These are phyloP conservation scores for Nematodospora valgi DNA, from an alignment of 805 yeast genomes.

Conservation along the genomic window DNA sequence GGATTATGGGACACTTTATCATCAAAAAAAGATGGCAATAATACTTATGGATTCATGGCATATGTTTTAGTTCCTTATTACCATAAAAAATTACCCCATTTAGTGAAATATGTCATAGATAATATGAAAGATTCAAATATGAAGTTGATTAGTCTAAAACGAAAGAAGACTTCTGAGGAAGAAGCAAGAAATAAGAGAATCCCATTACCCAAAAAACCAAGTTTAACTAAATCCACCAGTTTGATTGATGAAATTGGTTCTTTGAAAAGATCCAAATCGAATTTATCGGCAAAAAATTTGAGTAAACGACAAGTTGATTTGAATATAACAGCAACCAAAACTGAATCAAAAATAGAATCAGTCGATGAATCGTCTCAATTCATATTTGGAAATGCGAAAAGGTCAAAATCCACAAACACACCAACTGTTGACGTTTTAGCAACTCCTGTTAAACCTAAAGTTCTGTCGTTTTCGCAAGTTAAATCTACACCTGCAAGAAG, in stretches of 20 bases:
- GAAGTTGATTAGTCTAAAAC: constrained; percentile 16
- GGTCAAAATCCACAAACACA: constrained; percentile 16
- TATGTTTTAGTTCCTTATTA: constrained; percentile 54
- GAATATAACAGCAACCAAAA: constrained; percentile 13
- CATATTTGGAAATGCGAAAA: constrained; percentile 27
- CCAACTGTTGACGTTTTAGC: constrained; percentile 25
- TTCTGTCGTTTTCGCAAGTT: constrained; percentile 18
- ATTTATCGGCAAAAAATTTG: constrained; percentile 34
- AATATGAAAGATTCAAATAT: constrained; percentile 48
- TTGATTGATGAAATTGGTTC: constrained; percentile 23
- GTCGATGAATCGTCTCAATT: constrained; percentile 13
- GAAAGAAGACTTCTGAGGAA: neutral
- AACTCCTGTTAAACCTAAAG: constrained; percentile 21
- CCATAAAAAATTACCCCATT: constrained; percentile 44
- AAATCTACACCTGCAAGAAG: constrained; percentile 31
- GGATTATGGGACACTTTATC: constrained; percentile 51
- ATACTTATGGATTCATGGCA: constrained; percentile 46
- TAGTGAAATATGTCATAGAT: constrained; percentile 43
- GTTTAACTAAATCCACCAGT: constrained; percentile 15
- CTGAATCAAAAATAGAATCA: neutral
- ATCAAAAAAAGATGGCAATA: constrained; percentile 21
- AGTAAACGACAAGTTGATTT: constrained; percentile 41
- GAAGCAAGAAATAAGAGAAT: constrained; percentile 7
- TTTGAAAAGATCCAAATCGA: constrained; percentile 39
- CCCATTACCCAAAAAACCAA: constrained; percentile 8